Conservation (phyloP, 768 basidiomycete species). For the Coprinopsis marcescibilis region DNA sequence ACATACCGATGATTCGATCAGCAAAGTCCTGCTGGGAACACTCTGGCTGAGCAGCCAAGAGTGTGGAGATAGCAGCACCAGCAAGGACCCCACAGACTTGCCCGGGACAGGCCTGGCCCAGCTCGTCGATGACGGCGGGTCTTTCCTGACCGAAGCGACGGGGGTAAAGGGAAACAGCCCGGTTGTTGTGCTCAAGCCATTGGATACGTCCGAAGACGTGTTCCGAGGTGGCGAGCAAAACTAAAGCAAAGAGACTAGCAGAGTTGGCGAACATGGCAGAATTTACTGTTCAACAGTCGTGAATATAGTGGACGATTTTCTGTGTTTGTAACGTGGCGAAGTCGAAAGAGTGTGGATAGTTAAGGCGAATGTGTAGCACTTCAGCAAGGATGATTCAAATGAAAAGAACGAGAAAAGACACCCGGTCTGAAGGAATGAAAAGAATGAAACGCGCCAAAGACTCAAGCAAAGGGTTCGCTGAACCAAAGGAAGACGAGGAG, state of each 20-base stretch:
- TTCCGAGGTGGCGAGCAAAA: slow-evolving; percentile 24
- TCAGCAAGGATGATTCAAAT: slow-evolving; percentile 1
- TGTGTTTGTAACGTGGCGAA: not conserved
- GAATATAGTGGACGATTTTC: slow-evolving; percentile 4
- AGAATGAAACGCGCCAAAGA: slow-evolving; percentile 36
- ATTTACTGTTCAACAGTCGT: slow-evolving; percentile 8
- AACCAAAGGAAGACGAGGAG: slow-evolving; percentile 19
- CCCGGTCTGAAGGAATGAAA: slow-evolving; percentile 39
- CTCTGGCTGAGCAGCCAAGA: slow-evolving; percentile 46
- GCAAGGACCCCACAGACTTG: slow-evolving; percentile 44
- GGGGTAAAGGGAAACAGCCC: slow-evolving; percentile 41
- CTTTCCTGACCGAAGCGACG: slow-evolving; percentile 51
- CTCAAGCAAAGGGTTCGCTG: slow-evolving; percentile 29
- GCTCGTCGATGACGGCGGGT: slow-evolving; percentile 39
- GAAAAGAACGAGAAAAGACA: slow-evolving; percentile 23
- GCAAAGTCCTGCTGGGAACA: slow-evolving; percentile 56
- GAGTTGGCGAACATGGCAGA: slow-evolving; percentile 27
- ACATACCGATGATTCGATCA: slow-evolving; percentile 49
- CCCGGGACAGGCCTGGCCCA: slow-evolving; percentile 42
- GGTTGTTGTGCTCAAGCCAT: slow-evolving; percentile 44
- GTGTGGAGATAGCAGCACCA: slow-evolving; percentile 44
- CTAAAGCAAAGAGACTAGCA: slow-evolving; percentile 21
- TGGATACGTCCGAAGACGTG: slow-evolving; percentile 33
- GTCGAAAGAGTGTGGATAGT: slow-evolving; percentile 3
- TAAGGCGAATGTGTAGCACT: slow-evolving; percentile 4